Conservation (phyloP, 371 early-diverging fungal genomes). For the Circinella minor region DNA sequence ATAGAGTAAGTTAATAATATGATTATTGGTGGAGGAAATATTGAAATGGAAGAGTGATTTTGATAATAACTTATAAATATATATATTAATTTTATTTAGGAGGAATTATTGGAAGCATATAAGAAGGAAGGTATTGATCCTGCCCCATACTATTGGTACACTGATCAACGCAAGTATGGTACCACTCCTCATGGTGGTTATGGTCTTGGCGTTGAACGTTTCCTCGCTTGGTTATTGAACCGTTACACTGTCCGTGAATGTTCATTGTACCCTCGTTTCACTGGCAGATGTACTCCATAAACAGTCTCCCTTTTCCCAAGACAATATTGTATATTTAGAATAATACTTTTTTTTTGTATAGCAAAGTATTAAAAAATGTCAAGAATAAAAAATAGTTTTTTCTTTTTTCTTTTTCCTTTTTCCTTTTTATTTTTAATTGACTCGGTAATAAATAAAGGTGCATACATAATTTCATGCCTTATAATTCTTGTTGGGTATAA, state of each 20-base stretch:
- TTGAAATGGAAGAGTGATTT: too few relatives aligned
- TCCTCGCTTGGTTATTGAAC: slow-evolving; percentile 97
- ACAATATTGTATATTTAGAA: too few relatives aligned
- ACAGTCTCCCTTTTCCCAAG: background rate
- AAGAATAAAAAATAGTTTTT: too few relatives aligned
- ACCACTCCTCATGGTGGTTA: slow-evolving; percentile 99
- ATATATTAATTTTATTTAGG: slow-evolving; percentile 31
- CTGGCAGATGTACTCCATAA: slow-evolving; percentile 89
- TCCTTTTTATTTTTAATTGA: too few relatives aligned
- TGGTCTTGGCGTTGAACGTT: slow-evolving; percentile 99
- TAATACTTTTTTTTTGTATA: too few relatives aligned
- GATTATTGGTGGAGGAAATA: background rate
- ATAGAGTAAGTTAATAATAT: slow-evolving; percentile 58
- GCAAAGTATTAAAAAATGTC: too few relatives aligned
- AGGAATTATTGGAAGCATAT: slow-evolving; percentile 94
- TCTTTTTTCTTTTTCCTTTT: too few relatives aligned
- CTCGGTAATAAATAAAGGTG: too few relatives aligned
- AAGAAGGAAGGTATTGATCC: slow-evolving; percentile 97
- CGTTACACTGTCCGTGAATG: slow-evolving; percentile 94
- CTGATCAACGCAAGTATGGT: slow-evolving; percentile 99
- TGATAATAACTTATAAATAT: too few relatives aligned
- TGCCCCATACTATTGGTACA: slow-evolving; percentile 98
- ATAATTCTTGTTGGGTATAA: too few relatives aligned
- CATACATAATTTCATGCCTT: too few relatives aligned
- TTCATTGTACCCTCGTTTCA: slow-evolving; percentile 96